Evolutionary conservation across 768 basidiomycete genomes (phyloP).

Genomic region (Tephrocybe sp.): DNA sequence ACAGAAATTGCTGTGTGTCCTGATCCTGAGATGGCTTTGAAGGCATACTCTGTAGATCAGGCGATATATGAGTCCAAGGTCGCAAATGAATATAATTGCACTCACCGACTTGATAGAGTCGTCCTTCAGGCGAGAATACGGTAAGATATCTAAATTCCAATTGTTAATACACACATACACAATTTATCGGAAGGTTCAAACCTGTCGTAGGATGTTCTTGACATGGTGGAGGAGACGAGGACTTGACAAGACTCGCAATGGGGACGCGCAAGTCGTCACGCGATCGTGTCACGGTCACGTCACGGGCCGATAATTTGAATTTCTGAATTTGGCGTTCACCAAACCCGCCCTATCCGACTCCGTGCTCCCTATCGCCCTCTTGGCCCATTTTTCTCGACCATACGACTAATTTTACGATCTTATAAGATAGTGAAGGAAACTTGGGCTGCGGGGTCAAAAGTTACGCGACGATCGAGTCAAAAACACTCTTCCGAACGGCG

Average conservation of each 20-base stretch:
- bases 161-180: not conserved
- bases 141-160: conserved; percentile 75
- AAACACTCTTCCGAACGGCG: not conserved
- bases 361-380: not conserved
- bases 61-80: conserved; percentile 12
- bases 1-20: conserved; percentile 93
- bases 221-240: conserved; percentile 57
- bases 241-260: conserved; percentile 16
- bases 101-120: conserved; percentile 97
- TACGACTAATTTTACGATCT: not conserved
- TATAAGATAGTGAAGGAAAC: not conserved
- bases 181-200: conserved; percentile 20
- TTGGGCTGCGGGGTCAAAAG: not conserved
- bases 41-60: conserved; percentile 81
- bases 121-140: conserved; percentile 95
- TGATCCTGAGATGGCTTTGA: conserved; percentile 98
- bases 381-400: not conserved
- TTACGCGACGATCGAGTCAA: not conserved
- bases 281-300: conserved; percentile 36
- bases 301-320: conserved; percentile 18
- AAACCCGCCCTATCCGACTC: not conserved
- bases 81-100: not conserved
- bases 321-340: conserved; percentile 1
- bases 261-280: conserved; percentile 60
- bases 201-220: conserved; percentile 93